Evolutionary conservation across 805 yeast species (phyloP).

Genomic region (Pichia paraexigua): DNA sequence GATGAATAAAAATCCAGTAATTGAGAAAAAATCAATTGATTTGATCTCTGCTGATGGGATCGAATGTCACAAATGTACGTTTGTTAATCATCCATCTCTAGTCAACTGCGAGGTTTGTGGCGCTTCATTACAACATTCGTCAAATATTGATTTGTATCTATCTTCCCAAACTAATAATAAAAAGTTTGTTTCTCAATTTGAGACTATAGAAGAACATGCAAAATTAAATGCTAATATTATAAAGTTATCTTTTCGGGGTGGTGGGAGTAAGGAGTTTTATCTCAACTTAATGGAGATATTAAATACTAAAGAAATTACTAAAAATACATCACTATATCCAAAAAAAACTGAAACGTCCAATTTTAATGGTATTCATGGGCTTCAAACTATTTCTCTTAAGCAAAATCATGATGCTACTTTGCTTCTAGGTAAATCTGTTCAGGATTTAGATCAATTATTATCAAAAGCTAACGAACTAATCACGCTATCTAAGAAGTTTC

Average conservation of each 20-base stretch:
- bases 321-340: too few relatives aligned
- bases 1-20: neutral
- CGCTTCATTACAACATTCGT: constrained; percentile 12
- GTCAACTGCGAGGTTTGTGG: constrained; percentile 86
- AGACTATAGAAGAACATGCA: neutral
- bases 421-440: constrained; percentile 59
- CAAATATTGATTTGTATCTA: constrained; percentile 6
- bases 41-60: constrained; percentile 26
- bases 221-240: constrained; percentile 30
- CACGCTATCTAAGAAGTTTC: constrained; percentile 42
- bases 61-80: constrained; percentile 48
- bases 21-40: constrained; percentile 7
- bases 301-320: neutral
- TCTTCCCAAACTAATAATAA: neutral
- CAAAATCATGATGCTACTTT: constrained; percentile 50
- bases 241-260: constrained; percentile 68
- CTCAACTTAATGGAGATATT: neutral
- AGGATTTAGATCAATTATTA: constrained; percentile 70
- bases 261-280: constrained; percentile 53
- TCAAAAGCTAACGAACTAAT: constrained; percentile 70
- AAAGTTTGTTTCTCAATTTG: neutral
- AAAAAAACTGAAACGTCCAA: neutral
- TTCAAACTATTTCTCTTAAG: constrained; percentile 49
- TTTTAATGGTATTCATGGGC: constrained; percentile 55
- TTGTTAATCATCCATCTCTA: constrained; percentile 74